A percentile compares a stretch with the other conserved stretches of the same genome.
Evolutionary conservation across 441 rosid species (phyloP).

Genomic region (Hura crepitans): DNA sequence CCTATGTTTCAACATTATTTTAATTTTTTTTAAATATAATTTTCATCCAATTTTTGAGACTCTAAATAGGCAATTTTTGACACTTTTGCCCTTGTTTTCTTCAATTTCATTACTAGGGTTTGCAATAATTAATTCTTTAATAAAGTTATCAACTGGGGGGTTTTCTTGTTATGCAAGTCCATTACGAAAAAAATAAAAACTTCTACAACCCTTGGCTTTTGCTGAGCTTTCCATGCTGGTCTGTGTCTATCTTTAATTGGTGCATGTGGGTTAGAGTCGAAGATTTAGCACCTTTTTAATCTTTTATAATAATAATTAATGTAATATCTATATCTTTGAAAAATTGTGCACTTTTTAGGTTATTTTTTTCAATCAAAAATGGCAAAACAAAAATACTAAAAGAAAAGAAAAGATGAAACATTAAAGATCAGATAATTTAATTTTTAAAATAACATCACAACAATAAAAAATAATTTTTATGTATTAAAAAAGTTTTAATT

Average conservation of each 20-base stretch:
- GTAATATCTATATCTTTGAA: background rate
- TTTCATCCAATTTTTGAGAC: background rate
- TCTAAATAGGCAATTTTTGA: background rate
- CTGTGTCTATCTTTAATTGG: conserved; percentile 15
- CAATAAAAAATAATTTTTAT: too few species aligned
- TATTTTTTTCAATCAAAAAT: background rate
- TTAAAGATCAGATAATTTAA: background rate
- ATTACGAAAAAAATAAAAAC: background rate
- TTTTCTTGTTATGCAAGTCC: conserved; percentile 28
- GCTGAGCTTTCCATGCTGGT: conserved; percentile 18
- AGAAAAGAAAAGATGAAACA: background rate
- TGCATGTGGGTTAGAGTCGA: conserved; percentile 24
- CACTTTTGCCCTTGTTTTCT: background rate
- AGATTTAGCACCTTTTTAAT: conserved; percentile 18
- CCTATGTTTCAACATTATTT: conserved; percentile 34
- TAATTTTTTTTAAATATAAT: background rate
- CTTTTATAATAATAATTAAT: background rate
- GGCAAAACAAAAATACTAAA: background rate
- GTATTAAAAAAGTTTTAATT: too few species aligned
- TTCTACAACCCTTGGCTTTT: background rate
- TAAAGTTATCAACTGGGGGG: background rate
- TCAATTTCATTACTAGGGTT: too few species aligned
- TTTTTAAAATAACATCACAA: too few species aligned
- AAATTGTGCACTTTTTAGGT: background rate
- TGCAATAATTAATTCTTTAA: background rate